phyloP scores from a whole-genome alignment of 1,284 basidiomycete genomes.

The Heterobasidion parviporum region DNA sequence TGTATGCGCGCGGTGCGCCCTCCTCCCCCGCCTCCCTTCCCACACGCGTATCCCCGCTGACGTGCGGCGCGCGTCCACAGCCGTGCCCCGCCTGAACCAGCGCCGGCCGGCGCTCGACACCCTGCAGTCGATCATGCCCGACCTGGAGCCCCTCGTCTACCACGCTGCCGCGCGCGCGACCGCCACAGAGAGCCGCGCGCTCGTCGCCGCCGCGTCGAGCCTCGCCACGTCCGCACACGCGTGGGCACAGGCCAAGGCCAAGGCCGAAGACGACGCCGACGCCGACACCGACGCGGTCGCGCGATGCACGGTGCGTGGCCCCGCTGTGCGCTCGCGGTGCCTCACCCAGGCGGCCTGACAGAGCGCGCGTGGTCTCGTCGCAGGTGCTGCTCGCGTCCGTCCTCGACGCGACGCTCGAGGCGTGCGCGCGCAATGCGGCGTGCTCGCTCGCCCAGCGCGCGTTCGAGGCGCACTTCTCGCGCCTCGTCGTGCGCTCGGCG shows the following conservation, averaged over 20 bases:
- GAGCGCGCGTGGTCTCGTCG: not conserved
- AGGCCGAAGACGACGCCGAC: not conserved
- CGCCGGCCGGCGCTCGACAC: slow-evolving; percentile 36
- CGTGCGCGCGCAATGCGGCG: slow-evolving; percentile 31
- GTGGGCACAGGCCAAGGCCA: slow-evolving; percentile 3
- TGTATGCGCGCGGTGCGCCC: slow-evolving; percentile 30
- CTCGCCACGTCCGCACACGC: slow-evolving; percentile 5
- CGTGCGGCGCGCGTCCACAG: slow-evolving; percentile 20
- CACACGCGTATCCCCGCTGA: not conserved
- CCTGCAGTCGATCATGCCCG: slow-evolving; percentile 4
- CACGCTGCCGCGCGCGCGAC: not conserved
- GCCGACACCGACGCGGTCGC: slow-evolving; percentile 11
- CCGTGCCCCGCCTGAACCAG: slow-evolving; percentile 39
- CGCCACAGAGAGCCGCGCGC: slow-evolving; percentile 5
- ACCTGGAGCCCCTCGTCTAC: slow-evolving; percentile 8
- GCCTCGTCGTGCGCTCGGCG: slow-evolving; percentile 26
- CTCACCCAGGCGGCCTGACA: not conserved
- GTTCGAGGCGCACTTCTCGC: slow-evolving; percentile 39
- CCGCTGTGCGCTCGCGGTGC: not conserved
- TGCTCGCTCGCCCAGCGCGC: slow-evolving; percentile 36
- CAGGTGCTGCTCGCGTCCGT: slow-evolving; percentile 34
- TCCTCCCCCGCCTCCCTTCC: not conserved
- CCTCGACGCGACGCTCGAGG: slow-evolving; percentile 30
- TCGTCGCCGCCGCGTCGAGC: slow-evolving; percentile 3
- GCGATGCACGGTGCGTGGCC: slow-evolving; percentile 13